These are phyloP conservation scores for Gypsophila paniculata DNA, from an alignment of 179 eudicot species.

Conservation along the genomic window DNA sequence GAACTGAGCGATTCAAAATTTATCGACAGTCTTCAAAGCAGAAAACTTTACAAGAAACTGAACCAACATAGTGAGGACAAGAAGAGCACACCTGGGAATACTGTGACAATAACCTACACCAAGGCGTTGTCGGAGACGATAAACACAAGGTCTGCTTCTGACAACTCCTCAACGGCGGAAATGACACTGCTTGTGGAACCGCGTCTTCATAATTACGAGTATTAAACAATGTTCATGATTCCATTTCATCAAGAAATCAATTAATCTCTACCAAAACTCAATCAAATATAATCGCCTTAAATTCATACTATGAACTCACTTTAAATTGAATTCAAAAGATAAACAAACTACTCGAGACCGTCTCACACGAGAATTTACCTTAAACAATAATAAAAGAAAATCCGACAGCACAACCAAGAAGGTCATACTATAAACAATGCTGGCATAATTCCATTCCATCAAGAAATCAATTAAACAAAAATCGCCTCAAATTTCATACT, in stretches of 20 bases:
- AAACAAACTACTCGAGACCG: too few relatives aligned
- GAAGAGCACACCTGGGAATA: constrained; percentile 47
- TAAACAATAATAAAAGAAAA: too few relatives aligned
- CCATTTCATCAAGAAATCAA: neutral
- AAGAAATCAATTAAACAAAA: too few relatives aligned
- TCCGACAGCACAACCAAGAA: too few relatives aligned
- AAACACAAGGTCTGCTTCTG: constrained; percentile 38
- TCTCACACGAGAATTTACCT: too few relatives aligned
- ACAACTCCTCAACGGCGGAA: constrained; percentile 36
- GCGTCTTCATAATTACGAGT: constrained; percentile 21
- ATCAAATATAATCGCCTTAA: too few relatives aligned
- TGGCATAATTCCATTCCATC: too few relatives aligned
- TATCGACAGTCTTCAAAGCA: constrained; percentile 2
- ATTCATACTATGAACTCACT: too few relatives aligned
- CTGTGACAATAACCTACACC: constrained; percentile 82
- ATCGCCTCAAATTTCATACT: too few relatives aligned
- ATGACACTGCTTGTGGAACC: constrained; percentile 39
- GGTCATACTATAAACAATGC: too few relatives aligned
- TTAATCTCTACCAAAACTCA: too few relatives aligned
- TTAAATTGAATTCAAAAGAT: too few relatives aligned
- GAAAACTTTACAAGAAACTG: neutral
- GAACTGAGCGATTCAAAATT: neutral
- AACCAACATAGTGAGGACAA: neutral
- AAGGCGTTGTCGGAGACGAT: constrained; percentile 48
- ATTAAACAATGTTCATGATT: neutral